Conservation (phyloP, 2,329 filamentous ascomycete species). For the Scytalidium lignicola region DNA sequence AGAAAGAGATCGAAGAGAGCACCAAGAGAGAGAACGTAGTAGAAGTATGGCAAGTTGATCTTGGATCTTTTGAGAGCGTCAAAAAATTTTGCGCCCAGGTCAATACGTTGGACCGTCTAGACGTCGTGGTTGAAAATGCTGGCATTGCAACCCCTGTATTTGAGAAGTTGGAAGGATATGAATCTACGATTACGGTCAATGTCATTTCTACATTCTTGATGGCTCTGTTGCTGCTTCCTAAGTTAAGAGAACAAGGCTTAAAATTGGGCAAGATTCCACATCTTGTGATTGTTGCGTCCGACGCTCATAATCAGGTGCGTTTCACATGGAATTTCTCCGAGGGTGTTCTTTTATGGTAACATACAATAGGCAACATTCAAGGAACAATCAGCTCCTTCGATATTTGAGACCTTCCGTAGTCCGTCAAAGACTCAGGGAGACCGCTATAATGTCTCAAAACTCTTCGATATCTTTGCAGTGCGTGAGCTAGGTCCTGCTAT, state of each 20-base stretch:
- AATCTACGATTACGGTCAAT: slow-evolving; percentile 40
- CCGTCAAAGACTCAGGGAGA: slow-evolving; percentile 17
- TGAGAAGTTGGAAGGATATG: slow-evolving; percentile 28
- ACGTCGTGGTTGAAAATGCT: slow-evolving; percentile 10
- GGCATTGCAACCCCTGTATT: slow-evolving; percentile 8
- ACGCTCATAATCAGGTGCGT: slow-evolving; percentile 21
- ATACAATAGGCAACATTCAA: slow-evolving; percentile 18
- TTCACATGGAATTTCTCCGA: too few relatives aligned
- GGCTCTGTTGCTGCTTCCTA: slow-evolving; percentile 37
- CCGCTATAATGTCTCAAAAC: slow-evolving; percentile 30
- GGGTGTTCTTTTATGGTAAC: too few relatives aligned
- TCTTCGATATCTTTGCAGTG: slow-evolving; percentile 27
- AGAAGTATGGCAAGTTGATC: slow-evolving; percentile 14
- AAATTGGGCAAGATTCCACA: slow-evolving; percentile 6
- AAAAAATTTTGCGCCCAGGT: slow-evolving; percentile 8
- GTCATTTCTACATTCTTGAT: slow-evolving; percentile 42
- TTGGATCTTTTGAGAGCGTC: slow-evolving; percentile 8
- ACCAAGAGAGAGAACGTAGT: slow-evolving; percentile 4
- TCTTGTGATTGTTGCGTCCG: slow-evolving; percentile 21
- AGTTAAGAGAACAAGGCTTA: slow-evolving; percentile 27
- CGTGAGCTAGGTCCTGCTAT: slow-evolving; percentile 26
- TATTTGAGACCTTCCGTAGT: slow-evolving; percentile 17
- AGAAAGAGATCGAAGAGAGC: slow-evolving; percentile 27
- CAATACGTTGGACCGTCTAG: slow-evolving; percentile 6
- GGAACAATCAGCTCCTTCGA: slow-evolving; percentile 13